A percentile compares a stretch with the other conserved stretches of the same genome.
Conservation (phyloP, 1,284 basidiomycete species). For the Schizopora paradoxa region DNA sequence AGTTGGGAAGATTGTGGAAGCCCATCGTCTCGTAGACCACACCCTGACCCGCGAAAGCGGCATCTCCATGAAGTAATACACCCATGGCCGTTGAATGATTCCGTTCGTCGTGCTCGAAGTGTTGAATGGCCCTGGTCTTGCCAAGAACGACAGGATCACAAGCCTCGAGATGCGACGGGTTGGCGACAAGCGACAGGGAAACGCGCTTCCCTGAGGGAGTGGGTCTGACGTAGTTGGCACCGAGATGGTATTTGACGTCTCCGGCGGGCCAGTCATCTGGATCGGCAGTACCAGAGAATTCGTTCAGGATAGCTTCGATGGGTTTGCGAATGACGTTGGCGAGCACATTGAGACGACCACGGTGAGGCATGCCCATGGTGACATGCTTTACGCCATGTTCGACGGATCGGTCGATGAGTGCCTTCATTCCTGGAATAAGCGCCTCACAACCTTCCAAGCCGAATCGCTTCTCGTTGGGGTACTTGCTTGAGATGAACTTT, state of each 20-base stretch:
- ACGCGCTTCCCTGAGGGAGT: constrained; percentile 99
- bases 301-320: constrained; percentile 96
- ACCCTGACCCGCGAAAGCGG: constrained; percentile 98
- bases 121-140: constrained; percentile 95
- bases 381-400: constrained; percentile 94
- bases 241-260: constrained; percentile 99
- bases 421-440: constrained; percentile 99
- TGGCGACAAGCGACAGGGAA: constrained; percentile 94
- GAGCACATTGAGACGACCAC: constrained; percentile 95
- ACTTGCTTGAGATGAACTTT: constrained; percentile 97
- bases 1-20: constrained; percentile 92
- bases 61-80: constrained; percentile 95
- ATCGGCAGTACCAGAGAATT: constrained; percentile 78
- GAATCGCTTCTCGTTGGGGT: constrained; percentile 99
- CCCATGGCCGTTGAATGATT: constrained; percentile 83
- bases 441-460: constrained; percentile 98
- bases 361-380: constrained; percentile 99
- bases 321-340: constrained; percentile 99
- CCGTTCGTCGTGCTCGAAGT: constrained; percentile 85
- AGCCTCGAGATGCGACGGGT: constrained; percentile 97
- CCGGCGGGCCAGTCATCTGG: constrained; percentile 81
- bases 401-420: constrained; percentile 96
- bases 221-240: constrained; percentile 97
- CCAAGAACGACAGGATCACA: constrained; percentile 97
- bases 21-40: constrained; percentile 99